These are phyloP conservation scores for Candida piceae DNA, from an alignment of 805 yeast species.

Conservation along the genomic window DNA sequence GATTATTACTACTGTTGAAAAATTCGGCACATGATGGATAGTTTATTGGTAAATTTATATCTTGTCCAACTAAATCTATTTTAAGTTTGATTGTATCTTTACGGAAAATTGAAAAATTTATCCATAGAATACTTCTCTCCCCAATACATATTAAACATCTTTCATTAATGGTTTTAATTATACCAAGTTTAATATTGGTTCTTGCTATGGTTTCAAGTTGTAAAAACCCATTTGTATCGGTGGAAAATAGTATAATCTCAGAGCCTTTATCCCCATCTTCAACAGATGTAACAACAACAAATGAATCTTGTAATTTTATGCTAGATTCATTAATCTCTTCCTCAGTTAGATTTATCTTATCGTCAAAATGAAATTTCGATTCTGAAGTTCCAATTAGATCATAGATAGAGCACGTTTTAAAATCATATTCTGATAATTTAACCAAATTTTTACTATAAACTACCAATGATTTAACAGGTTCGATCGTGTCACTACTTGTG, in stretches of 20 bases:
- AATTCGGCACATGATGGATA: constrained; percentile 6
- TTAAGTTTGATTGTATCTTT: constrained; percentile 4
- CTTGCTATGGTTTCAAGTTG: constrained; percentile 10
- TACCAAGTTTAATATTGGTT: constrained; percentile 4
- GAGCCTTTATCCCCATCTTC: constrained; percentile 2
- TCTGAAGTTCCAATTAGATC: constrained; percentile 4
- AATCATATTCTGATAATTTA: constrained; percentile 1
- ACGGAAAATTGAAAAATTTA: constrained; percentile 3
- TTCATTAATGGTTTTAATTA: not conserved
- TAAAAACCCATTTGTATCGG: constrained; percentile 6
- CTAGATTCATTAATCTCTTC: constrained; percentile 3
- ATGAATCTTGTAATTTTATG: constrained; percentile 4
- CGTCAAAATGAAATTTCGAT: constrained; percentile 5
- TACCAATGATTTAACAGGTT: not conserved
- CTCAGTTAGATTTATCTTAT: constrained; percentile 5
- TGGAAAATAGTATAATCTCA: constrained; percentile 11
- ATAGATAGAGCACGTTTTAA: constrained; percentile 6
- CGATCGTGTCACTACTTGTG: not conserved
- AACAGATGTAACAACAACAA: constrained; percentile 8
- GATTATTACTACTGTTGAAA: not conserved
- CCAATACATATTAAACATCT: constrained; percentile 12
- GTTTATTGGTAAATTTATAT: not conserved
- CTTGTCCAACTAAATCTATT: constrained; percentile 1
- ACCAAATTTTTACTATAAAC: constrained; percentile 1
- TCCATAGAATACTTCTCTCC: constrained; percentile 5